Evolutionary conservation across 2,329 filamentous ascomycete genomes (phyloP), one percentile per base, ranked within the genome.

Genomic region (Talaromyces sp.): DNA sequence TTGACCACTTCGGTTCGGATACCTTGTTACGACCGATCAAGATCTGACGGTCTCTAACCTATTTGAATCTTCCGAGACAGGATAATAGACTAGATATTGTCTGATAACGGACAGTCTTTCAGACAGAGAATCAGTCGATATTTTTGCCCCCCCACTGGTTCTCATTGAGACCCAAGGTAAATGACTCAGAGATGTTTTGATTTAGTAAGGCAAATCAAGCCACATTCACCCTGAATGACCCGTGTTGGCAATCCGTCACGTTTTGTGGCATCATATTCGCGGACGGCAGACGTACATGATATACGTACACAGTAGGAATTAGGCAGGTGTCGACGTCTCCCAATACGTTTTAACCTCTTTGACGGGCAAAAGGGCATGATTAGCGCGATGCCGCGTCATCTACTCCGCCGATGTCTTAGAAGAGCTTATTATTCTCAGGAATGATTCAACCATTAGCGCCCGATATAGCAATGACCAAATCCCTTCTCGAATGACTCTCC

Each of bases 331-430:
- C 33, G n/a, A 39, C n/a, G 33, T 22, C 52, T 39, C 11, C 11
- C 33, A 11, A 37, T 22, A 35, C 50, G 50, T 39, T 35, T 56
- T n/a, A 39, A 54, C 50, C 10, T 37, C 19, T 39, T 19, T 37
- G 3, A 39, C 6, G 5, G 31, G 33, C 10, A 13, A 56, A 27
- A 56, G 4, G 10, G 33, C 11, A 5, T 39, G n/a, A 37, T 39
- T 56, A 56, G 52, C 52, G 33, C 33, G n/a, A 24, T 24, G 52
- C 52, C 52, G 52, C 52, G 52, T 56, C 33, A 56, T 56, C 31
- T 56, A 24, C 52, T 56, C 52, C 52, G 24, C 52, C 19, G 24
- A 35, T n/a, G 33, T 56, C n/a, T 37, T 56, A 37, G 31, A 37
- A 22, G 31, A 14, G 10, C 45, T 49, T 49, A 13, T 14, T 14